Evolutionary conservation across 768 basidiomycete genomes (phyloP).

Genomic region (Omphalotus guepiniiformis): DNA sequence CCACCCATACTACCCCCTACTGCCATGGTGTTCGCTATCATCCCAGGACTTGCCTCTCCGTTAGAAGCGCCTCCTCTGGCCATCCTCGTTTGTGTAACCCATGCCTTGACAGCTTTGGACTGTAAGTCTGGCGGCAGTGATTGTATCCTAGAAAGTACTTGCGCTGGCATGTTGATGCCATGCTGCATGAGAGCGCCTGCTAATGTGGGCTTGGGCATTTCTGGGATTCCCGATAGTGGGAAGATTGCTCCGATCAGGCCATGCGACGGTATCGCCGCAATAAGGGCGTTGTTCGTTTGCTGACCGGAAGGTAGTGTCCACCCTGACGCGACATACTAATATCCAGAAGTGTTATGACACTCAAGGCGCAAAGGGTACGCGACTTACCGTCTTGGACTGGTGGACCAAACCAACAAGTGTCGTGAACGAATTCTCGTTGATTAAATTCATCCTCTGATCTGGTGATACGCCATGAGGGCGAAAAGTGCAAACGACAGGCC

Average conservation of each 20-base stretch:
- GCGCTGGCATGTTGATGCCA: too few relatives aligned
- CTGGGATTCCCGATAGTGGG: constrained; percentile 1
- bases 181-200: background rate
- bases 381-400: background rate
- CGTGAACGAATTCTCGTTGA: background rate
- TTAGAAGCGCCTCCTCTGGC: background rate
- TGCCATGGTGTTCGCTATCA: background rate
- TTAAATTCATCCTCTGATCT: background rate
- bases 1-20: too few relatives aligned
- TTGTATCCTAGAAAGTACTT: too few relatives aligned
- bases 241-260: constrained; percentile 6
- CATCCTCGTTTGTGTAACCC: background rate
- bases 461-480: background rate
- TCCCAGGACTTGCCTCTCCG: background rate
- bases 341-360: background rate
- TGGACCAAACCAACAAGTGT: background rate
- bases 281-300: constrained; percentile 3
- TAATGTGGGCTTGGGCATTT: constrained; percentile 3
- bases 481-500: constrained; percentile 4
- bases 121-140: background rate
- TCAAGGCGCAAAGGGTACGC: background rate
- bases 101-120: background rate
- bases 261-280: background rate
- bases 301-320: constrained; percentile 3
- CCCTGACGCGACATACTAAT: background rate